Evolutionary conservation across 2,329 filamentous ascomycete species (phyloP).

Genomic region (Pseudogymnoascus sp.): DNA sequence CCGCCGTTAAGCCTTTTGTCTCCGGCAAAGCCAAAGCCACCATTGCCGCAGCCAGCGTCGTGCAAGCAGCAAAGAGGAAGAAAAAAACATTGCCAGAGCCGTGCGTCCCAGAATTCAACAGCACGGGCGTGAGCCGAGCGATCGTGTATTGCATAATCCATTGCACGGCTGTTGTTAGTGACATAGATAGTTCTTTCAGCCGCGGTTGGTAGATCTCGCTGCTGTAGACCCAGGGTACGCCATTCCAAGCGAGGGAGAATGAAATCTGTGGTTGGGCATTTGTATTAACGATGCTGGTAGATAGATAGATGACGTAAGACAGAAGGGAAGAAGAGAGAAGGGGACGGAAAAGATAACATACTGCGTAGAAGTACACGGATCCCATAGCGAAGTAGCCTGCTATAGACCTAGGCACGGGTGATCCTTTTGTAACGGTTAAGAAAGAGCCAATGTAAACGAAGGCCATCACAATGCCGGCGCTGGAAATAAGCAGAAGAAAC

Average conservation of each 20-base stretch:
- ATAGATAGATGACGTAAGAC: not conserved
- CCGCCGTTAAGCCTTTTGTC: constrained; percentile 62
- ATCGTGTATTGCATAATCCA: constrained; percentile 18
- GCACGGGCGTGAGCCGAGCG: constrained; percentile 16
- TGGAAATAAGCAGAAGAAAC: not conserved
- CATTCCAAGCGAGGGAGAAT: constrained; percentile 24
- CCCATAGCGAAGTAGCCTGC: constrained; percentile 20
- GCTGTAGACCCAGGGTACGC: constrained; percentile 23
- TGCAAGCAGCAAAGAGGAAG: constrained; percentile 55
- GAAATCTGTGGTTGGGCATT: constrained; percentile 14
- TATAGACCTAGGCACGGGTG: constrained; percentile 9
- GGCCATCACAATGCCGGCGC: constrained; percentile 11
- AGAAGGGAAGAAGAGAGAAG: not conserved
- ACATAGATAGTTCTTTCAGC: constrained; percentile 20
- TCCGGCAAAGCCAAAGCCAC: constrained; percentile 73
- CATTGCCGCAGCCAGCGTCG: constrained; percentile 50
- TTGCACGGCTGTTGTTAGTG: constrained; percentile 16
- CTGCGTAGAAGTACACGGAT: constrained; percentile 20
- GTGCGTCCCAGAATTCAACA: constrained; percentile 12
- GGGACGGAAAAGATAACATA: constrained; percentile 5
- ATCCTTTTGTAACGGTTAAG: constrained; percentile 16
- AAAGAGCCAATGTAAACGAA: constrained; percentile 24
- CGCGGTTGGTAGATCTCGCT: constrained; percentile 22
- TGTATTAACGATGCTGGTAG: not conserved
- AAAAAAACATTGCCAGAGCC: constrained; percentile 18